Conservation (phyloP, 2,329 filamentous ascomycete genomes). For the Akanthomyces dipterigenus region DNA sequence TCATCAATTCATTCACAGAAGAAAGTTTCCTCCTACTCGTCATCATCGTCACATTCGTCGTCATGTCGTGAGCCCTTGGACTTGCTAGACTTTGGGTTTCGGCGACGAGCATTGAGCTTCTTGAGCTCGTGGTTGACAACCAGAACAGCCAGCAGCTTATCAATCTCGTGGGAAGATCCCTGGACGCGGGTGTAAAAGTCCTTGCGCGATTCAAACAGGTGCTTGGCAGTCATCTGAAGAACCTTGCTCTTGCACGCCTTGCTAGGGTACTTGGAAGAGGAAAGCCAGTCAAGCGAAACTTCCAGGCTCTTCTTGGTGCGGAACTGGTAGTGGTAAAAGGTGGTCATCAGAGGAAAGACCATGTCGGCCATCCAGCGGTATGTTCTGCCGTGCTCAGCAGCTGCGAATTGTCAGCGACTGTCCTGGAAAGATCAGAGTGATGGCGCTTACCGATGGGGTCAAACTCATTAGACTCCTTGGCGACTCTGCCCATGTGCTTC, state of each 20-base stretch:
- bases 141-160: slow-evolving; percentile 27
- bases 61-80: slow-evolving; percentile 17
- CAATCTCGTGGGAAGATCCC: slow-evolving; percentile 25
- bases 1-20: neutral
- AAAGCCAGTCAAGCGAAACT: slow-evolving; percentile 32
- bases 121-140: slow-evolving; percentile 34
- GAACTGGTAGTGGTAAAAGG: slow-evolving; percentile 36
- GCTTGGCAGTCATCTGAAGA: slow-evolving; percentile 23
- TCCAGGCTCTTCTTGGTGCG: slow-evolving; percentile 35
- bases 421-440: neutral
- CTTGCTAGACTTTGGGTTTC: slow-evolving; percentile 23
- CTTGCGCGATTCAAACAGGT: slow-evolving; percentile 28
- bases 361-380: slow-evolving; percentile 25
- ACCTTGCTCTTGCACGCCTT: slow-evolving; percentile 21
- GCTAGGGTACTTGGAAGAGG: slow-evolving; percentile 21
- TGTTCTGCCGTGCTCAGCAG: slow-evolving; percentile 14
- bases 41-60: slow-evolving; percentile 22
- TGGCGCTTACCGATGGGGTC: slow-evolving; percentile 18
- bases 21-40: slow-evolving; percentile 15
- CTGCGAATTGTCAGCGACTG: slow-evolving; percentile 10
- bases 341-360: slow-evolving; percentile 32
- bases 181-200: slow-evolving; percentile 31
- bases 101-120: slow-evolving; percentile 30
- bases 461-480: slow-evolving; percentile 18
- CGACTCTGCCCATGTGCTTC: slow-evolving; percentile 21